These are phyloP conservation scores for Termitomyces heimii DNA, from an alignment of 768 basidiomycete genomes.

Conservation along the genomic window DNA sequence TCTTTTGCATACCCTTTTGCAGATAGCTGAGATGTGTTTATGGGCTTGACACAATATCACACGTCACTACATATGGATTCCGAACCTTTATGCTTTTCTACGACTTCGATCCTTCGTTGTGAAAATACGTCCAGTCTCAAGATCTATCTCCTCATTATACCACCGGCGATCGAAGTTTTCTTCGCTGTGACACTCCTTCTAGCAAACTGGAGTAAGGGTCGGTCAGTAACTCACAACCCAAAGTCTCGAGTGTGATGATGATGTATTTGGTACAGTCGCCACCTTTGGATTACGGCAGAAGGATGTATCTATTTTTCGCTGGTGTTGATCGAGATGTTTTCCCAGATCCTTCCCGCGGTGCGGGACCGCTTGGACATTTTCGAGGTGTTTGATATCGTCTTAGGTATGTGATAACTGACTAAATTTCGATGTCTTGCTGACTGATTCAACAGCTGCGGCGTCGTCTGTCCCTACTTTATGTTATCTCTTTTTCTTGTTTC, in stretches of 20 bases:
- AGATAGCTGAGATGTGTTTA: conserved; percentile 8
- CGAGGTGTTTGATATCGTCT: conserved; percentile 46
- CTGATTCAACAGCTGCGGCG: conserved; percentile 33
- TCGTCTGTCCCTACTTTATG: conserved; percentile 64
- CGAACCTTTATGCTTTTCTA: conserved; percentile 61
- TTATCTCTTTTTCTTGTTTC: conserved; percentile 57
- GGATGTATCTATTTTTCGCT: conserved; percentile 56
- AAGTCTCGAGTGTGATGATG: background rate
- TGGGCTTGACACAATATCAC: conserved; percentile 6
- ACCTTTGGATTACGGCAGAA: conserved; percentile 57
- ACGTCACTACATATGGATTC: conserved; percentile 14
- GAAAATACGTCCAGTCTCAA: conserved; percentile 41
- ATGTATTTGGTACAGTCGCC: conserved; percentile 30
- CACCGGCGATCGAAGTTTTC: conserved; percentile 57
- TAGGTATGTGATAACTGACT: conserved; percentile 43
- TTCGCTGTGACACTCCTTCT: conserved; percentile 49
- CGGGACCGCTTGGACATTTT: conserved; percentile 36
- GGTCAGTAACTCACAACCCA: conserved; percentile 30
- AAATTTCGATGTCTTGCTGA: background rate
- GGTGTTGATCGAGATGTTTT: conserved; percentile 54
- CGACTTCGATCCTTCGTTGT: conserved; percentile 69
- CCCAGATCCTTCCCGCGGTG: conserved; percentile 47
- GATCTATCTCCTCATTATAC: conserved; percentile 49
- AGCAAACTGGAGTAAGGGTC: conserved; percentile 38
- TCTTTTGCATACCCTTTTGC: conserved; percentile 28